phyloP scores from a whole-genome alignment of 2,329 filamentous ascomycete species.

The Xylariaceae sp. region DNA sequence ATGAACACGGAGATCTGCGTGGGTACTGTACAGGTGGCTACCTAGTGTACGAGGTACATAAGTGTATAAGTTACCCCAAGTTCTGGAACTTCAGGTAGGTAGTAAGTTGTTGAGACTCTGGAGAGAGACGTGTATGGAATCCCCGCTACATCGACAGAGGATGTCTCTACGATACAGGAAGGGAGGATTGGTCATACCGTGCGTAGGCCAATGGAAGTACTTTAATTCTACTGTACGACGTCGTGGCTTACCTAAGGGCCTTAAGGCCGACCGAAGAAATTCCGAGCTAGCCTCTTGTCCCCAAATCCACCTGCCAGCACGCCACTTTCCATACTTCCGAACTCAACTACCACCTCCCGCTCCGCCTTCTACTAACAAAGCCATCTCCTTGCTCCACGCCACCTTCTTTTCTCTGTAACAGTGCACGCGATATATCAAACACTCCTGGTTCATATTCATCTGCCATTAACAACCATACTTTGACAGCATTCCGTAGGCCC shows the following conservation, averaged over 20 bases:
- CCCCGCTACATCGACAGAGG: background rate
- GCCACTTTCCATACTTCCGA: slow-evolving; percentile 9
- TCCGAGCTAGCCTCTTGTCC: slow-evolving; percentile 8
- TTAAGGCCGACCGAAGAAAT: slow-evolving; percentile 7
- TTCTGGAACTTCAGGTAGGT: no score
- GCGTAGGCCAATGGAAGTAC: no score
- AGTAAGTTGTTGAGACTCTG: no score
- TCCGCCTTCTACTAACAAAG: slow-evolving; percentile 6
- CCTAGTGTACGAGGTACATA: background rate
- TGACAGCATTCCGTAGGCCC: slow-evolving; percentile 6
- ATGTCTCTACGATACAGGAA: background rate
- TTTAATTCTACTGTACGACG: no score
- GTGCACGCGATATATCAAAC: background rate
- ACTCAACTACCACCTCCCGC: background rate
- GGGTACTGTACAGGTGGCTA: background rate
- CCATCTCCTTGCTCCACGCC: background rate
- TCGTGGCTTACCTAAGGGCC: background rate
- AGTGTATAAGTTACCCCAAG: no score
- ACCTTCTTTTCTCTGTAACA: background rate
- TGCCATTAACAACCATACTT: slow-evolving; percentile 2
- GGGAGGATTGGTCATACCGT: no score
- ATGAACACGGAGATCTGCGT: background rate
- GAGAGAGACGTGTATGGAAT: no score
- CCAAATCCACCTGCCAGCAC: slow-evolving; percentile 8
- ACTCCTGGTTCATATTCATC: background rate